Percentiles rank a stretch among this genome's conserved stretches.
These are phyloP conservation scores for Osmozyma mogii DNA, from an alignment of 805 yeast species.

Conservation along the genomic window DNA sequence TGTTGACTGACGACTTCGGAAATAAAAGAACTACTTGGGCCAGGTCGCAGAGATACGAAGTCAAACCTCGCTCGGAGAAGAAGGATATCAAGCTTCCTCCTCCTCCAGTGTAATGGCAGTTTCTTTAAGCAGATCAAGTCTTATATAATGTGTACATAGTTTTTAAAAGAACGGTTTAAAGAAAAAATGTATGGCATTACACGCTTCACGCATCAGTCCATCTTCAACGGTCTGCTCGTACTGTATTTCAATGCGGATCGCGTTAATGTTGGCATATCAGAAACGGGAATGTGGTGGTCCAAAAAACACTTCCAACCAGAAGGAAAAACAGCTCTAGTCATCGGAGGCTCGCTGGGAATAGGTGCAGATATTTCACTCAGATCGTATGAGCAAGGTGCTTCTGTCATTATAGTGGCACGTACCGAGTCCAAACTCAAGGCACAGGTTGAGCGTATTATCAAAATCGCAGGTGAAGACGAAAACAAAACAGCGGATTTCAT, in stretches of 20 bases:
- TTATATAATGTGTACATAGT: no score
- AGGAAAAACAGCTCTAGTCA: constrained; percentile 57
- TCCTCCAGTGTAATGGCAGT: constrained; percentile 30
- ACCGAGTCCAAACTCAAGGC: constrained; percentile 49
- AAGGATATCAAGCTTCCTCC: constrained; percentile 17
- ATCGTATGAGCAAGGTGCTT: constrained; percentile 46
- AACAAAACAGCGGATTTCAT: constrained; percentile 24
- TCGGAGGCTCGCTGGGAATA: constrained; percentile 94
- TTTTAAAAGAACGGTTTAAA: no score
- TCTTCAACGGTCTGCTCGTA: not conserved
- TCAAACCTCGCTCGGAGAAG: constrained; percentile 19
- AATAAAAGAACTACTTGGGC: constrained; percentile 13
- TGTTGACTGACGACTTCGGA: constrained; percentile 19
- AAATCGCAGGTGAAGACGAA: constrained; percentile 16
- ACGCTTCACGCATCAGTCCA: not conserved
- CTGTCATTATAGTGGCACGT: constrained; percentile 71
- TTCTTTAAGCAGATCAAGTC: not conserved
- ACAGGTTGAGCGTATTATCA: constrained; percentile 39
- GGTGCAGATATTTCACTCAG: constrained; percentile 72
- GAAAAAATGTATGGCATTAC: not conserved
- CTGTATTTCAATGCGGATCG: not conserved
- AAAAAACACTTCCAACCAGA: constrained; percentile 24
- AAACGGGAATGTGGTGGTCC: constrained; percentile 19
- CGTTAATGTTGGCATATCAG: not conserved
- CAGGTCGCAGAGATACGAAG: constrained; percentile 26